Conservation (phyloP, 1,139 yeast genomes). For the Lodderomyces theae region DNA sequence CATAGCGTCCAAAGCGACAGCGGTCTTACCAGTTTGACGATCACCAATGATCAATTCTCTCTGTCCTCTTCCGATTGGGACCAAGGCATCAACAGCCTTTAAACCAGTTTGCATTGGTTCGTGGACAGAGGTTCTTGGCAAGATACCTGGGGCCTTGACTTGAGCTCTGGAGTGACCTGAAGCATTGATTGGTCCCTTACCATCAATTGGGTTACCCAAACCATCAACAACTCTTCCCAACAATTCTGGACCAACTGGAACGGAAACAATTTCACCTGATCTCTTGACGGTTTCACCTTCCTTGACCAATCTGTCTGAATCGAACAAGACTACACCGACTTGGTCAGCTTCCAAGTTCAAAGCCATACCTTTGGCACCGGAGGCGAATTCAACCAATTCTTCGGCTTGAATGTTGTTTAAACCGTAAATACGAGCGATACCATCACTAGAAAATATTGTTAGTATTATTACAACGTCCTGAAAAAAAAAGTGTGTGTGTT, state of each 20-base stretch:
- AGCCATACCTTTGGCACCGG: conserved; percentile 99
- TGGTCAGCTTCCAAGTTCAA: conserved; percentile 99
- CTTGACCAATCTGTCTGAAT: conserved; percentile 97
- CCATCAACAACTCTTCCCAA: conserved; percentile 99
- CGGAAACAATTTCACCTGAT: conserved; percentile 99
- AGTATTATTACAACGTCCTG: conserved; percentile 17
- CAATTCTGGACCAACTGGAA: conserved; percentile 97
- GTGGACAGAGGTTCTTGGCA: conserved; percentile 97
- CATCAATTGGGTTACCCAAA: conserved; percentile 98
- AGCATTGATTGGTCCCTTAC: conserved; percentile 97
- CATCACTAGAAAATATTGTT: conserved; percentile 65
- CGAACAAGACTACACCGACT: conserved; percentile 99
- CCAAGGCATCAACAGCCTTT: conserved; percentile 98
- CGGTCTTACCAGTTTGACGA: conserved; percentile 99
- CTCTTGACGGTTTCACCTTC: conserved; percentile 99
- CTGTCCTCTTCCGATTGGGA: conserved; percentile 99
- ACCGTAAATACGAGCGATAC: conserved; percentile 99
- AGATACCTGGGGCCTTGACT: conserved; percentile 99
- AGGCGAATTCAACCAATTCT: conserved; percentile 98
- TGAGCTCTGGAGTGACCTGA: conserved; percentile 90
- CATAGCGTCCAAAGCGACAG: conserved; percentile 97
- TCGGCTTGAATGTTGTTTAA: conserved; percentile 99
- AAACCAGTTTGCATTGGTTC: conserved; percentile 99
- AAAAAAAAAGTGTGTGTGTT: not conserved
- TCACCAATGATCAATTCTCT: conserved; percentile 99